Evolutionary conservation across 2,329 filamentous ascomycete species (phyloP), one percentile per base, ranked within the genome.

Genomic region (Boeremia exigua): DNA sequence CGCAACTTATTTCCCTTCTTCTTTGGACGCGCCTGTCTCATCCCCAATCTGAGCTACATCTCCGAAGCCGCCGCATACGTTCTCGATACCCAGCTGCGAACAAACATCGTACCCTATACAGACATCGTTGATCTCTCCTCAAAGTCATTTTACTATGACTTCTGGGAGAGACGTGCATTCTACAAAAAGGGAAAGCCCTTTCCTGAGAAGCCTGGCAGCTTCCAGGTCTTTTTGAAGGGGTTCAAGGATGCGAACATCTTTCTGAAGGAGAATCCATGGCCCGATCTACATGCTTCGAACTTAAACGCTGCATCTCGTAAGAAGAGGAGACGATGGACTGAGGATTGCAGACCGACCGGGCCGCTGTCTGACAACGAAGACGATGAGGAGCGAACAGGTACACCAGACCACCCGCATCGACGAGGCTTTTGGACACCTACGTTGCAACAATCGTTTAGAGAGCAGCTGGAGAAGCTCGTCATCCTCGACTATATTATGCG

Each of bases 401-500:
- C 76, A 9, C 38, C 62, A 6, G 70, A 68, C 14, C 59, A 70
- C 12, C 64, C 67, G n/a, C 63, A 79, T 49, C 77, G 80, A 47
- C 74, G 76, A 34, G 96, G 95, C 62, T 85, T 88, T 56, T 99
- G 95, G 95, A 96, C 92, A 0, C 90, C 96, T 47, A 79, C 82
- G 6, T 77, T 99, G 40, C 96, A 98, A 72, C 91, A 96, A 74
- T 90, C 91, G 0, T 96, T 99, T 73, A 83, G 95, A 33, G 95
- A 99, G 75, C 91, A 98, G 77, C 82, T 99, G 43, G 95, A 99
- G 78, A 98, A 97, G 76, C 82, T 99, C 7, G 96, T 99, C 19
- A 96, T 99, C 68, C 77, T 99, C 62, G 95, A 99, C 77, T 99
- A 99, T 74, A 96, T 99, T 61, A 99, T 99, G 95, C 87, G 95